These are phyloP conservation scores for Ochromonas danica DNA, from an alignment of 108 stramenopile species.

Conservation along the genomic window DNA sequence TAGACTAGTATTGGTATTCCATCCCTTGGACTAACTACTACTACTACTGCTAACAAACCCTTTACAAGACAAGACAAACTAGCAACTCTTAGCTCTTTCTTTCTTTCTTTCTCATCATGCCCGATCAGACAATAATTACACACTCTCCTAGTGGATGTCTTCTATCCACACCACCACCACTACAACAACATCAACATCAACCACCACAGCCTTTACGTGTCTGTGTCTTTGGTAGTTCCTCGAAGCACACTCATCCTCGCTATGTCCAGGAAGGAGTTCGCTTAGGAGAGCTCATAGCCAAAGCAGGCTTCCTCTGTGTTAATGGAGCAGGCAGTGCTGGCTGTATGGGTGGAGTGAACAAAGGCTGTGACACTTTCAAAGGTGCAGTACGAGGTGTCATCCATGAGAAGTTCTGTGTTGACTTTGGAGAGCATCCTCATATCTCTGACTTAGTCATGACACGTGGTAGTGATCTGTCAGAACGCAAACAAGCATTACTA, in stretches of 20 bases:
- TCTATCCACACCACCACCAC: too few relatives aligned
- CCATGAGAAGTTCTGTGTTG: conserved; percentile 32
- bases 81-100: too few relatives aligned
- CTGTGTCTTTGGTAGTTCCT: conserved; percentile 33
- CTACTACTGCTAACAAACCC: too few relatives aligned
- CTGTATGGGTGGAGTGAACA: conserved; percentile 28
- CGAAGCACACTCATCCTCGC: neutral
- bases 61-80: too few relatives aligned
- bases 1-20: too few relatives aligned
- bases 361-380: neutral
- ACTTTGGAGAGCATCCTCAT: neutral
- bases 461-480: neutral
- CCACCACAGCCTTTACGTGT: neutral
- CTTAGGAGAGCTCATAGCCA: conserved; percentile 26
- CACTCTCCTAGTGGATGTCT: too few relatives aligned
- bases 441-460: conserved; percentile 4
- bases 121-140: too few relatives aligned
- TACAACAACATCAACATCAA: conserved; percentile 5
- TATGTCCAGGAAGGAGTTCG: neutral
- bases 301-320: neutral
- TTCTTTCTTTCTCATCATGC: too few relatives aligned
- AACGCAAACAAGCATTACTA: neutral
- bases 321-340: conserved; percentile 25
- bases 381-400: conserved; percentile 7
- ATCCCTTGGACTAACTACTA: too few relatives aligned